Conservation (phyloP, 1,284 basidiomycete species). For the Apiotrichum mycotoxinovorans region DNA sequence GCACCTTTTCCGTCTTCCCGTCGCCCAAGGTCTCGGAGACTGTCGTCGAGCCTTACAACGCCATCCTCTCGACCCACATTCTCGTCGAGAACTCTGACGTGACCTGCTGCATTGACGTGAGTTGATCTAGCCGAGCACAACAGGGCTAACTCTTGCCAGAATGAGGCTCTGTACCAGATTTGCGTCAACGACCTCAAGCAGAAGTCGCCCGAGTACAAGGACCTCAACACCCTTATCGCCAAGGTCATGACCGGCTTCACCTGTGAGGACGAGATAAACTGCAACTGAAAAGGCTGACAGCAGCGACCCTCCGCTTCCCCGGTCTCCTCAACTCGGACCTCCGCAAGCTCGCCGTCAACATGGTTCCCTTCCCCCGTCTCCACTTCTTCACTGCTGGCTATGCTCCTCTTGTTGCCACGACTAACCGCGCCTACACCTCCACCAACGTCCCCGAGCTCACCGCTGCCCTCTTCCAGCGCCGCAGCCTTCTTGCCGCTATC, state of each 20-base stretch:
- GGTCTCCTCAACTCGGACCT: constrained; percentile 93
- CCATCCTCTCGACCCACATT: constrained; percentile 84
- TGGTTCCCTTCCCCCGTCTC: constrained; percentile 86
- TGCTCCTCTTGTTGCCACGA: constrained; percentile 70
- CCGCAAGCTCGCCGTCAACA: constrained; percentile 88
- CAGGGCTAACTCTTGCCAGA: constrained; percentile 56
- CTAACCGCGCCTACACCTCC: constrained; percentile 58
- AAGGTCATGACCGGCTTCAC: constrained; percentile 50
- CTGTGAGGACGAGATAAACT: constrained; percentile 19
- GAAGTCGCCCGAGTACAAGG: constrained; percentile 64
- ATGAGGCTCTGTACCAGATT: constrained; percentile 91
- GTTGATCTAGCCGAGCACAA: constrained; percentile 7
- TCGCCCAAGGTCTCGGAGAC: constrained; percentile 95
- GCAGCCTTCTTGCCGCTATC: constrained; percentile 37
- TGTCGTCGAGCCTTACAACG: constrained; percentile 87
- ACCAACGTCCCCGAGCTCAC: constrained; percentile 41
- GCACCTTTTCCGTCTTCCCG: constrained; percentile 87
- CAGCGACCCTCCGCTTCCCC: constrained; percentile 55
- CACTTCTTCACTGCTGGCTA: constrained; percentile 89
- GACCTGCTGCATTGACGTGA: constrained; percentile 67
- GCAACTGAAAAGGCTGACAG: constrained; percentile 13
- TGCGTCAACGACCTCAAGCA: constrained; percentile 70
- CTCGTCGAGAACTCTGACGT: constrained; percentile 87
- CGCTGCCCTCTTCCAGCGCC: constrained; percentile 39
- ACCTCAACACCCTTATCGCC: constrained; percentile 69